These are phyloP conservation scores for Lichtheimia hyalospora DNA, from an alignment of 371 early-diverging fungal genomes.

Conservation along the genomic window DNA sequence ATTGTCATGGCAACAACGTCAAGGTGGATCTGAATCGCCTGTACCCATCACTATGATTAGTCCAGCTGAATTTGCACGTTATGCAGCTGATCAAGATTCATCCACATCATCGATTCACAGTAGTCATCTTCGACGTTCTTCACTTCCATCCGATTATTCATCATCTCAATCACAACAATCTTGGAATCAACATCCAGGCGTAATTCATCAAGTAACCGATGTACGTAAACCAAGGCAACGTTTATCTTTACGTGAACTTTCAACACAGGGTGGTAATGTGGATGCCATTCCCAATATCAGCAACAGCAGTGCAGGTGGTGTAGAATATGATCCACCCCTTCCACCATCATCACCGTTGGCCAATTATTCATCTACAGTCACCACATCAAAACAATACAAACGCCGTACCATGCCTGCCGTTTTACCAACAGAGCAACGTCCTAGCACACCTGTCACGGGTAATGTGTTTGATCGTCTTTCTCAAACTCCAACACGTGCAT, in stretches of 20 bases:
- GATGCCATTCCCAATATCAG: neutral
- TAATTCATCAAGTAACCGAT: neutral
- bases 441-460: slow-evolving; percentile 26
- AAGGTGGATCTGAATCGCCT: slow-evolving; percentile 38
- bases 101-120: slow-evolving; percentile 50
- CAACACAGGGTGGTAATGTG: neutral
- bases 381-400: neutral
- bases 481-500: slow-evolving; percentile 43
- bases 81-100: slow-evolving; percentile 43
- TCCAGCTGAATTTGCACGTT: slow-evolving; percentile 42
- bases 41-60: slow-evolving; percentile 37
- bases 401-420: slow-evolving; percentile 7
- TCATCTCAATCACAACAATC: slow-evolving; percentile 34
- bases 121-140: slow-evolving; percentile 40
- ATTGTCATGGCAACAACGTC: slow-evolving; percentile 32
- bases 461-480: slow-evolving; percentile 44
- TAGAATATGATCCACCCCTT: slow-evolving; percentile 7
- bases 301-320: neutral
- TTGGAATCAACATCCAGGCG: slow-evolving; percentile 13
- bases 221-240: slow-evolving; percentile 21
- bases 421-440: neutral
- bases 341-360: slow-evolving; percentile 20
- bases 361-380: neutral
- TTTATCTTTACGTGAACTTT: slow-evolving; percentile 32
- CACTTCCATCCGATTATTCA: slow-evolving; percentile 42